Evolutionary conservation across 2,329 filamentous ascomycete species (phyloP).

Genomic region (Fusarium sp.): DNA sequence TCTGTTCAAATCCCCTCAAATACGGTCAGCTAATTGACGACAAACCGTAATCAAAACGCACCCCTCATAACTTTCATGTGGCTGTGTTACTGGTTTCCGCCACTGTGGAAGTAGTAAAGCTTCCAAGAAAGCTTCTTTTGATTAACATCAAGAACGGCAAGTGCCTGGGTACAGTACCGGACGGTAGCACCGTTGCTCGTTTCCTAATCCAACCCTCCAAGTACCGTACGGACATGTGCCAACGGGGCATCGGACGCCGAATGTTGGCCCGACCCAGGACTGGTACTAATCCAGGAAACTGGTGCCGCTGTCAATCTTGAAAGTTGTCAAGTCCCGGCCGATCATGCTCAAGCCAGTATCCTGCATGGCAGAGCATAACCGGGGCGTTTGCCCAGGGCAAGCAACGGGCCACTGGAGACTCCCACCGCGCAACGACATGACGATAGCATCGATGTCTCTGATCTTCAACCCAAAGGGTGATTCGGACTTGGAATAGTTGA

Average conservation of each 20-base stretch:
- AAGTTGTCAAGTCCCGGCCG: slow-evolving; percentile 29
- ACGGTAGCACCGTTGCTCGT: slow-evolving; percentile 2
- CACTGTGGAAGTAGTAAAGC: slow-evolving; percentile 13
- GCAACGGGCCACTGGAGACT: slow-evolving; percentile 4
- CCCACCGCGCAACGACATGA: slow-evolving; percentile 7
- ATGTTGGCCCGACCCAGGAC: slow-evolving; percentile 23
- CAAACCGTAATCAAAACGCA: slow-evolving; percentile 3
- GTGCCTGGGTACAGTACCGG: neutral
- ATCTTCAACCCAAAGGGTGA: slow-evolving; percentile 8
- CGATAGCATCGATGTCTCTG: slow-evolving; percentile 14
- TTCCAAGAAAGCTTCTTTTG: slow-evolving; percentile 31
- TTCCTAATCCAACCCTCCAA: neutral
- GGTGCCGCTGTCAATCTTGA: slow-evolving; percentile 22
- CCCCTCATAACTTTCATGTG: neutral
- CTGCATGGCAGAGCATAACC: slow-evolving; percentile 2
- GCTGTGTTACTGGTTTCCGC: slow-evolving; percentile 9
- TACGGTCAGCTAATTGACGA: neutral
- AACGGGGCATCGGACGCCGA: slow-evolving; percentile 21
- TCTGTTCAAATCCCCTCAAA: neutral
- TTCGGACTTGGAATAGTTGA: neutral
- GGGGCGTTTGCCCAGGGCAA: slow-evolving; percentile 9
- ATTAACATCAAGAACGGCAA: neutral
- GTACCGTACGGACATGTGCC: slow-evolving; percentile 8
- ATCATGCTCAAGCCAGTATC: slow-evolving; percentile 25
- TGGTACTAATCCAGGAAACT: slow-evolving; percentile 29